These are phyloP conservation scores for Amoebophrya sp. DNA, from an alignment of 169 alveolate genomes.

Conservation along the genomic window DNA sequence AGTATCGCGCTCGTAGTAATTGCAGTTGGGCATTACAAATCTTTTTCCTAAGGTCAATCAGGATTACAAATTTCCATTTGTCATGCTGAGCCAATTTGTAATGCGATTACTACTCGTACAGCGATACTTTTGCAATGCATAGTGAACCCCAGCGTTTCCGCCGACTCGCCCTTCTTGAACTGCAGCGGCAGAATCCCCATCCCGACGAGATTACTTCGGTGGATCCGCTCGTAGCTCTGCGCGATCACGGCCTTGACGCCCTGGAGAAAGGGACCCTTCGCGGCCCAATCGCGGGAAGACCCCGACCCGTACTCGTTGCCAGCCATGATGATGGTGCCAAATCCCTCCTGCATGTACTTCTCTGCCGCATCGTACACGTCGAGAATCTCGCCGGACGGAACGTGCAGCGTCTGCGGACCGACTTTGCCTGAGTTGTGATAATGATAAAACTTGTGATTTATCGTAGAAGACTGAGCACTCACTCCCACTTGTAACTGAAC, in stretches of 20 bases:
- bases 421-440: conserved; percentile 46
- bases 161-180: conserved; percentile 75
- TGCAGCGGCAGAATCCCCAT: conserved; percentile 92
- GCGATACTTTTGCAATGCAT: too few species aligned
- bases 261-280: conserved; percentile 85
- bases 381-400: conserved; percentile 77
- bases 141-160: conserved; percentile 77
- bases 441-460: not conserved
- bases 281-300: conserved; percentile 97
- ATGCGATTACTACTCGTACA: too few species aligned
- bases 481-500: too few species aligned
- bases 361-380: conserved; percentile 87
- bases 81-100: too few species aligned
- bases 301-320: conserved; percentile 92
- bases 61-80: too few species aligned
- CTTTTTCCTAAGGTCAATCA: too few species aligned
- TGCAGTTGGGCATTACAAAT: too few species aligned
- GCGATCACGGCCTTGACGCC: conserved; percentile 92
- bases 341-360: conserved; percentile 54
- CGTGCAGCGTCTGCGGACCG: conserved; percentile 86
- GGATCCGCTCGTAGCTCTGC: conserved; percentile 90
- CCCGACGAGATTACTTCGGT: conserved; percentile 88
- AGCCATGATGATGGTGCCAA: conserved; percentile 58
- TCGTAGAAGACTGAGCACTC: too few species aligned
- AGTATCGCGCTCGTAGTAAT: too few species aligned